phyloP scores from a whole-genome alignment of 257 asterid species.

The Capsicum pubescens region DNA sequence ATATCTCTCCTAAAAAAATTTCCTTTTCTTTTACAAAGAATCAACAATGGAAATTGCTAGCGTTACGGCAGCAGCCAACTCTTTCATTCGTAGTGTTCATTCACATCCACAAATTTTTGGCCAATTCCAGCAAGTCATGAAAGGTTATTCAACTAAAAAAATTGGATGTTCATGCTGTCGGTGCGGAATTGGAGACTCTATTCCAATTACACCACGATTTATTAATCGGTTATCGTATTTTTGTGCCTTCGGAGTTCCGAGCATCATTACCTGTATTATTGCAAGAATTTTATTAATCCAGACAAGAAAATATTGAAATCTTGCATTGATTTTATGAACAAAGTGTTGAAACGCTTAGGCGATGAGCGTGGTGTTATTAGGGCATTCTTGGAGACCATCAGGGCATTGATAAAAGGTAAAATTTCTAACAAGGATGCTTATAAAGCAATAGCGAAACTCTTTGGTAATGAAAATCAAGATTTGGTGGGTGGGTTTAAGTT shows the following conservation, averaged over 20 bases:
- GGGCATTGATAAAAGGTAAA: background rate
- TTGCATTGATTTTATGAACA: slow-evolving; percentile 4
- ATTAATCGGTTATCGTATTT: background rate
- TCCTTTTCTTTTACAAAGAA: no score
- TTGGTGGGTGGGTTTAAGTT: background rate
- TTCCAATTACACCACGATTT: background rate
- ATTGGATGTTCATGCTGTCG: background rate
- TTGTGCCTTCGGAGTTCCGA: background rate
- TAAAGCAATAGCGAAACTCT: background rate
- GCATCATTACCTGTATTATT: background rate
- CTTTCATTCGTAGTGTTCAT: background rate
- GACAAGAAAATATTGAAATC: background rate
- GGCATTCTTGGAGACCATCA: background rate
- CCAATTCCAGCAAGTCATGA: background rate
- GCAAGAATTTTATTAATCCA: background rate
- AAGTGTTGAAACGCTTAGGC: background rate
- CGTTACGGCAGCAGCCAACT: background rate
- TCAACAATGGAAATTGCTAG: background rate
- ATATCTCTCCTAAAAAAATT: no score
- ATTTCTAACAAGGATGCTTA: background rate
- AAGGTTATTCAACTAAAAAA: background rate
- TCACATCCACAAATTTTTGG: background rate
- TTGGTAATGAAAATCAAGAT: background rate
- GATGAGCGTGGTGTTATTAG: background rate
- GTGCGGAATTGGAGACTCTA: background rate